phyloP scores from a whole-genome alignment of 208 protist genomes.

The Giardia muris region DNA sequence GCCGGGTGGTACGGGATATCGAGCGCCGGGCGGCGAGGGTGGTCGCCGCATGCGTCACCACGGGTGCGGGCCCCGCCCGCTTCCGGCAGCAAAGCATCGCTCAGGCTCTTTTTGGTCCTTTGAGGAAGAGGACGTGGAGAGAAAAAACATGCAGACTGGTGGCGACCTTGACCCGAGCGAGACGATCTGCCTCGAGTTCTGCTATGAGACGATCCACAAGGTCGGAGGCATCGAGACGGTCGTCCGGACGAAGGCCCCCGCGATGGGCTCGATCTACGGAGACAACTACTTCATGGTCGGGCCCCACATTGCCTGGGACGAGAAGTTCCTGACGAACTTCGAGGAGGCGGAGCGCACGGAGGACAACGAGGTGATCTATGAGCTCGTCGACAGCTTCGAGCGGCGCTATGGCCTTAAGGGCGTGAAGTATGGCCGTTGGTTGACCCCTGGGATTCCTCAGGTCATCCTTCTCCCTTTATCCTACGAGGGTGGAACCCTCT shows the following conservation, averaged over 20 bases:
- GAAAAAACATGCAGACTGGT: no score
- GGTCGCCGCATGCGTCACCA: background rate
- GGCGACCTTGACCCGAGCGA: background rate
- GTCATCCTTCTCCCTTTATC: background rate
- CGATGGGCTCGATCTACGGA: background rate
- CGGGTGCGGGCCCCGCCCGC: background rate
- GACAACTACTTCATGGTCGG: slow-evolving; percentile 14
- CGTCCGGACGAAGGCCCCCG: slow-evolving; percentile 20
- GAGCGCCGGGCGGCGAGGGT: background rate
- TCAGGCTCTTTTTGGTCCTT: background rate
- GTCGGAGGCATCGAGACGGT: slow-evolving; percentile 24
- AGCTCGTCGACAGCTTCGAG: background rate
- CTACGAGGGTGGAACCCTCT: background rate
- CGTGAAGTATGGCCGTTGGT: slow-evolving; percentile 23
- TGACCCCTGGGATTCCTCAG: background rate
- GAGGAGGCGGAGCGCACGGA: background rate
- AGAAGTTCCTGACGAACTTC: background rate
- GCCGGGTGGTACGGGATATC: background rate
- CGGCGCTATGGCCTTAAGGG: background rate
- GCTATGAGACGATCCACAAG: slow-evolving; percentile 24
- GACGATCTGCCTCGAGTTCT: background rate
- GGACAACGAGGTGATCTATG: background rate
- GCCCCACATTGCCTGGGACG: background rate
- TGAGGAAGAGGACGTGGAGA: background rate
- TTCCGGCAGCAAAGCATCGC: background rate